Evolutionary conservation across 2,329 filamentous ascomycete genomes (phyloP).

Genomic region (Penicillium sp.): DNA sequence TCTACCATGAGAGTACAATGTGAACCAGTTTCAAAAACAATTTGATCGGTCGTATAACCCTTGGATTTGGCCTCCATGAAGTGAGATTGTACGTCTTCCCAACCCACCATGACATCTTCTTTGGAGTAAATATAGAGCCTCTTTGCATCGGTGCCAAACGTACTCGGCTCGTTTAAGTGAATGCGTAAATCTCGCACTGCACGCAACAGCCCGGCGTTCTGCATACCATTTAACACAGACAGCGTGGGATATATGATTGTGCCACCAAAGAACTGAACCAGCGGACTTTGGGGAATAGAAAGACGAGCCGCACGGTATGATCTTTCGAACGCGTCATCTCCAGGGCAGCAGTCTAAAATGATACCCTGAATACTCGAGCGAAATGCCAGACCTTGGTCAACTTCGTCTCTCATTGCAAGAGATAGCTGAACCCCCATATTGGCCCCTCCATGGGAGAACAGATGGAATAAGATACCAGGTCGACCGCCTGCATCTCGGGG

Average conservation of each 20-base stretch:
- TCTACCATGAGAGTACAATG: slow-evolving; percentile 27
- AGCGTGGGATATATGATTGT: slow-evolving; percentile 22
- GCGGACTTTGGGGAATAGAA: slow-evolving; percentile 12
- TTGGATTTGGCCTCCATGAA: slow-evolving; percentile 14
- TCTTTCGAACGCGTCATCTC: slow-evolving; percentile 21
- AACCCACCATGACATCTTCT: slow-evolving; percentile 23
- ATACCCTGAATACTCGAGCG: slow-evolving; percentile 14
- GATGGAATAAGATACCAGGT: slow-evolving; percentile 24
- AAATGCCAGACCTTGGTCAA: slow-evolving; percentile 1
- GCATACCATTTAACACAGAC: slow-evolving; percentile 15
- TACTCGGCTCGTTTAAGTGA: slow-evolving; percentile 20
- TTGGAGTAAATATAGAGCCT: slow-evolving; percentile 25
- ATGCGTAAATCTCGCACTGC: slow-evolving; percentile 17
- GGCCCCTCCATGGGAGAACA: slow-evolving; percentile 29
- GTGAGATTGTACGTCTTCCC: slow-evolving; percentile 25
- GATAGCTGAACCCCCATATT: slow-evolving; percentile 26
- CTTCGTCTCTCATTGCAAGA: slow-evolving; percentile 22
- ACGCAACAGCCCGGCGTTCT: slow-evolving; percentile 14
- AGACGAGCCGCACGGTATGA: slow-evolving; percentile 19
- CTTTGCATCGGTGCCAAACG: slow-evolving; percentile 16
- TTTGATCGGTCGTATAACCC: slow-evolving; percentile 16
- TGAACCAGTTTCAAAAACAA: slow-evolving; percentile 18
- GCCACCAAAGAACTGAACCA: slow-evolving; percentile 14
- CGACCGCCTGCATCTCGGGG: background rate
- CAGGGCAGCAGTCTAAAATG: slow-evolving; percentile 29